Conservation (phyloP, 1,284 basidiomycete species). For the Hypsizygus ulmarius region DNA sequence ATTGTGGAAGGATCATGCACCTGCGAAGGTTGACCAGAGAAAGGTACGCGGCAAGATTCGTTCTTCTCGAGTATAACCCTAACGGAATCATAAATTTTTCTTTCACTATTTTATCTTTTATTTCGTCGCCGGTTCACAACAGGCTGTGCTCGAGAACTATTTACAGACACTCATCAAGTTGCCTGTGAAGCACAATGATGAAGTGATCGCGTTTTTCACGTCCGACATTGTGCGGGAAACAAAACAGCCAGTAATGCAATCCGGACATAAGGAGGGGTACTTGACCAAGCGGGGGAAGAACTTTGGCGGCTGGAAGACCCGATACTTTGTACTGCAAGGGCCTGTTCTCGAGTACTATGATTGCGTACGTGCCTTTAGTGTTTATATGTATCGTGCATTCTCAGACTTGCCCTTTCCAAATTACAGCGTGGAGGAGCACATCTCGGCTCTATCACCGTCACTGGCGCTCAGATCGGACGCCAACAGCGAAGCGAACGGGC, state of each 20-base stretch:
- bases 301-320: constrained; percentile 94
- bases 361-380: constrained; percentile 57
- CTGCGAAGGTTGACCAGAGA: constrained; percentile 92
- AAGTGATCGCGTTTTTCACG: constrained; percentile 90
- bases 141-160: constrained; percentile 85
- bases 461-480: constrained; percentile 83
- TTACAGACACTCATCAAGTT: constrained; percentile 83
- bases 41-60: constrained; percentile 55
- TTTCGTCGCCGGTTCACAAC: constrained; percentile 14
- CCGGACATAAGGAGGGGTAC: constrained; percentile 93
- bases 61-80: neutral
- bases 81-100: constrained; percentile 2
- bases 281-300: constrained; percentile 96
- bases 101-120: constrained; percentile 3
- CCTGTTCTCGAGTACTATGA: constrained; percentile 93
- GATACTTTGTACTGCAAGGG: constrained; percentile 90
- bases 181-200: constrained; percentile 85
- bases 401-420: constrained; percentile 17
- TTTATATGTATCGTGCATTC: constrained; percentile 13
- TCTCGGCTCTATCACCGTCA: constrained; percentile 84
- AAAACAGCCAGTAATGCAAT: constrained; percentile 71
- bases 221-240: constrained; percentile 80
- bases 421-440: constrained; percentile 83
- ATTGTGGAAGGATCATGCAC: constrained; percentile 95
- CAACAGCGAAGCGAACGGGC: constrained; percentile 53